These are phyloP conservation scores for bread wheat (Triticum aestivum) DNA, from an alignment of 176 grass and related monocot species.

Conservation along the genomic window DNA sequence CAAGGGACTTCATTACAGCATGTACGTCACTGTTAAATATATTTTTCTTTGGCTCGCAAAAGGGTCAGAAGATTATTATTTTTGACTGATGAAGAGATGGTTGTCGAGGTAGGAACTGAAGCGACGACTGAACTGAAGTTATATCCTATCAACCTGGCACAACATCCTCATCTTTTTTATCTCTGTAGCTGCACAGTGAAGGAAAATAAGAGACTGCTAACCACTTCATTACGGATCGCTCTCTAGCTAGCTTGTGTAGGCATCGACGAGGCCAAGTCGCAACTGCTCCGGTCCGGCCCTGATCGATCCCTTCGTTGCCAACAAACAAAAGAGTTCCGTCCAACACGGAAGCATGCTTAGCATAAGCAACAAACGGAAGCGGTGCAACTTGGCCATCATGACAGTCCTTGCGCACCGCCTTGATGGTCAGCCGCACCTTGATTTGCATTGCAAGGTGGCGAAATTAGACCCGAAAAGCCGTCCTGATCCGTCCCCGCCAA, in stretches of 20 bases:
- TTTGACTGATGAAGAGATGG: not conserved
- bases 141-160: not conserved
- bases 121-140: not conserved
- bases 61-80: too few relatives aligned
- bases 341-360: conserved; percentile 9
- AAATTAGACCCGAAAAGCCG: not conserved
- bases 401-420: not conserved
- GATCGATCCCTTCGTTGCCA: not conserved
- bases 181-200: not conserved
- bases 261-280: not conserved
- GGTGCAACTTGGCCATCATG: not conserved
- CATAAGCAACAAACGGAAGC: conserved; percentile 14
- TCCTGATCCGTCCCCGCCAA: not conserved
- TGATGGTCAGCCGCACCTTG: not conserved
- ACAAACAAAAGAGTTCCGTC: not conserved
- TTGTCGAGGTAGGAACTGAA: not conserved
- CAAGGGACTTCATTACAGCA: not conserved
- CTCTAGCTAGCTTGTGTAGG: not conserved
- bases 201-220: not conserved
- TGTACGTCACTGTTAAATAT: not conserved
- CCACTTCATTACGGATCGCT: not conserved
- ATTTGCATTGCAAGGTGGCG: not conserved
- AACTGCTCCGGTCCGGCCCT: not conserved
- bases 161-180: not conserved
- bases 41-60: too few relatives aligned